Conservation (phyloP, 352 stramenopile species). For the Aphanomyces astaci region DNA sequence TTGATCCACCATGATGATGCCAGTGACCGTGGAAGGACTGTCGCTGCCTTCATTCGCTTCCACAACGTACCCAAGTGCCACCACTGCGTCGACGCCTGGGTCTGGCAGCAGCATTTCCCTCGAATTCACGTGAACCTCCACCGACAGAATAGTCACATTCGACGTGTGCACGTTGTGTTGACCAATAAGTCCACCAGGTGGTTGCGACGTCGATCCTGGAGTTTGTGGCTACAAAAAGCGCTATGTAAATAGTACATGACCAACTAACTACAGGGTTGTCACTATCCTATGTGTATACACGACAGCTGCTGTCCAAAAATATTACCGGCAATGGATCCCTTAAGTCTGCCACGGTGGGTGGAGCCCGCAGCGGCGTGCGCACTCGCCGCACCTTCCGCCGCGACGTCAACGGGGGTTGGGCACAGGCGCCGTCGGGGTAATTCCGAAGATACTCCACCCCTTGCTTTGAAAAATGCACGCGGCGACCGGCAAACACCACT, state of each 20-base stretch:
- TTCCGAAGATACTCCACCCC: slow-evolving; percentile 30
- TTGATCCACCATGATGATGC: too few relatives aligned
- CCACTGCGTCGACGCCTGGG: slow-evolving; percentile 53
- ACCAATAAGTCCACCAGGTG: too few relatives aligned
- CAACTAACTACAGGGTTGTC: too few relatives aligned
- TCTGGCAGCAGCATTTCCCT: slow-evolving; percentile 58
- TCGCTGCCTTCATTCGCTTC: slow-evolving; percentile 32
- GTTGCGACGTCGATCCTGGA: background rate
- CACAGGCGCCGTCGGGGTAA: slow-evolving; percentile 21
- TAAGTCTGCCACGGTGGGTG: slow-evolving; percentile 7
- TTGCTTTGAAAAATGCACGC: slow-evolving; percentile 46
- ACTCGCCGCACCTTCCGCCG: background rate
- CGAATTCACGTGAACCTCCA: slow-evolving; percentile 63
- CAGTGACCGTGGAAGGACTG: too few relatives aligned
- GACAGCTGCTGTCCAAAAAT: too few relatives aligned
- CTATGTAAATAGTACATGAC: background rate
- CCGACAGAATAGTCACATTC: slow-evolving; percentile 70
- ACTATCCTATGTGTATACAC: too few relatives aligned
- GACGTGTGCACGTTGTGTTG: slow-evolving; percentile 32
- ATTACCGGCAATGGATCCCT: background rate
- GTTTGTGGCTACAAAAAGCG: background rate
- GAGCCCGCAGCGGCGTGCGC: background rate
- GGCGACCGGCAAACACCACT: slow-evolving; percentile 65
- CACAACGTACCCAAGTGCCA: slow-evolving; percentile 55
- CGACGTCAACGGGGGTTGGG: background rate